phyloP scores from a whole-genome alignment of 768 basidiomycete genomes.

The Paxillus rubicundulus region DNA sequence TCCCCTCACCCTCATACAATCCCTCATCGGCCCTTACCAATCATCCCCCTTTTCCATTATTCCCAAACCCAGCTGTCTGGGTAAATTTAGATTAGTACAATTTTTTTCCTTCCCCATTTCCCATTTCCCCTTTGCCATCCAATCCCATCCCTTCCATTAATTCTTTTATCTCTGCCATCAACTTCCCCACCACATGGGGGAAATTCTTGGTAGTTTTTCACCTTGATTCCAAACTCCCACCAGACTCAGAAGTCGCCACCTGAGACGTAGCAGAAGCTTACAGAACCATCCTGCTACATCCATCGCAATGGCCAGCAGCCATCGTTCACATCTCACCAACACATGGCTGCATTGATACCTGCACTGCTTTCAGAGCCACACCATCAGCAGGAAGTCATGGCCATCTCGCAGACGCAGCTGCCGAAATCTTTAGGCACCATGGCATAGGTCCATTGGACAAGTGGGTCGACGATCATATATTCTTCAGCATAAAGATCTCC shows the following conservation, averaged over 20 bases:
- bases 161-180: background rate
- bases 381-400: conserved; percentile 1
- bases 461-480: background rate
- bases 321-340: too few species aligned
- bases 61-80: conserved; percentile 15
- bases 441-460: background rate
- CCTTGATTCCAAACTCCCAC: too few species aligned
- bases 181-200: too few species aligned
- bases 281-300: too few species aligned
- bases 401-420: background rate
- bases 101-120: conserved; percentile 19
- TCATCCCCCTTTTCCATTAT: conserved; percentile 18
- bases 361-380: background rate
- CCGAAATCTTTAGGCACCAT: background rate
- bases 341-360: background rate
- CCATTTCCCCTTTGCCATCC: background rate
- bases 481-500: background rate
- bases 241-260: too few species aligned
- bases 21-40: conserved; percentile 16
- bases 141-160: background rate
- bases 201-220: too few species aligned
- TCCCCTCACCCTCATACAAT: background rate
- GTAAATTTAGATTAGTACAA: conserved; percentile 15
- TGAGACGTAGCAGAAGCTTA: too few species aligned
- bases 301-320: too few species aligned